A percentile compares a stretch with the other conserved stretches of the same genome.
phyloP scores from a whole-genome alignment of 2,329 filamentous ascomycete genomes.

The Byssoonygena ceratinophila region DNA sequence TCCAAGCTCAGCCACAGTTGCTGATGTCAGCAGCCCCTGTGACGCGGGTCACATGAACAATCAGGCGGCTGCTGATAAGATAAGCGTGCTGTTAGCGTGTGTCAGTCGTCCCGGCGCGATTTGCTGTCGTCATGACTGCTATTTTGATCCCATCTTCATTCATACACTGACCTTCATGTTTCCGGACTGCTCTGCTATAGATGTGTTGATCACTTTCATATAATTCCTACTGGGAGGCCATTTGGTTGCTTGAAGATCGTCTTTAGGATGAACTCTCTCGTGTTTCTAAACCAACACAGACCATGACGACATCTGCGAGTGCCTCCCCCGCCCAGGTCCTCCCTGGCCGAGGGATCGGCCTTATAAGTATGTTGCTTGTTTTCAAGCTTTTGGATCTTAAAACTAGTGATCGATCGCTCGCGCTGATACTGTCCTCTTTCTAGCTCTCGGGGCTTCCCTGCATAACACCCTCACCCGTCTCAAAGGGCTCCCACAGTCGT shows the following conservation, averaged over 20 bases:
- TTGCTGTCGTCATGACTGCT: slow-evolving; percentile 1
- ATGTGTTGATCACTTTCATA: not conserved
- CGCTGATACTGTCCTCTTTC: slow-evolving; percentile 7
- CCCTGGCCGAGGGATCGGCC: slow-evolving; percentile 57
- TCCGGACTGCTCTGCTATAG: not conserved
- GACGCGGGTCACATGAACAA: slow-evolving; percentile 1
- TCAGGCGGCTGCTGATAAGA: not conserved
- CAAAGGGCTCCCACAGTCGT: slow-evolving; percentile 74
- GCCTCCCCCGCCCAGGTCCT: slow-evolving; percentile 47
- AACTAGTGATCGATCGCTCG: not conserved
- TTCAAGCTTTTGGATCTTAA: not conserved
- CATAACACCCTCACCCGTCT: slow-evolving; percentile 80
- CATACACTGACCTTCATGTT: not conserved
- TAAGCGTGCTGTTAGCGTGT: not conserved
- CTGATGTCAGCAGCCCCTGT: slow-evolving; percentile 8
- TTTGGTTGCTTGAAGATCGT: not conserved
- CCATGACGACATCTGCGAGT: slow-evolving; percentile 26
- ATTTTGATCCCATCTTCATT: not conserved
- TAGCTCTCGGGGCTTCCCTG: slow-evolving; percentile 80
- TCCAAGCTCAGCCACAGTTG: not conserved
- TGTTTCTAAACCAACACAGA: slow-evolving; percentile 7
- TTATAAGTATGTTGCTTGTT: slow-evolving; percentile 39
- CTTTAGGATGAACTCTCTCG: slow-evolving; percentile 1
- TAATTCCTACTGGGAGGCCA: not conserved
- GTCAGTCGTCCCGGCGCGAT: not conserved